Base-by-base conservation (phyloP, 73 alveolate genomes). In the Blepharisma japonicum region DNA sequence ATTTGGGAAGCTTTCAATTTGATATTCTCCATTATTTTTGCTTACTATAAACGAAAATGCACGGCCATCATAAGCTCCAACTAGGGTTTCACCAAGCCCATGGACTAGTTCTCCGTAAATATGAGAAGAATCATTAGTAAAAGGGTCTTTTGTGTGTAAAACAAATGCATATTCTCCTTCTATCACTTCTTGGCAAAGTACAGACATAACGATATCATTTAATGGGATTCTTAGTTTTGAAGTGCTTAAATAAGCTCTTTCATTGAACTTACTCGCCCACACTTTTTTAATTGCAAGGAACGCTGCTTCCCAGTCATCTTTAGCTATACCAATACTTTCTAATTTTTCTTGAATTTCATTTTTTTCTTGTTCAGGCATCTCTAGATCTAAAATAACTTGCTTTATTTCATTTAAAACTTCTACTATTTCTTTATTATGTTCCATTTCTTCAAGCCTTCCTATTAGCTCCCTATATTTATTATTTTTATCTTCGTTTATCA, bases 61-160 rank as follows among this genome's bases (percentile, higher is more conserved):
- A 56, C 90, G 86, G 7, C 97, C 97, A 11, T 90, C 93, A 87
- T 81, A 84, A 7, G 92, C 88, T 0, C 91, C 87, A 38, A 91
- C 97, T 45, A 91, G 81, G 25, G 97, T 91, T 86, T 91, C 97
- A 4, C 97, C 97, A 93, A 91, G 83, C 23, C 97, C 97, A 2
- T 66, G 53, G 53, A 91, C 91, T 20, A 86, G 67, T 83, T 91
- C 97, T 32, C 91, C 96, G 76, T 86, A 91, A 7, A 91, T 85
- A 74, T 91, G 96, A 53, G 71, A 66, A 46, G 81, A 88, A 39
- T 91, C 84, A 56, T 86, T 87, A 53, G 83, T 88, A 7, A 91
- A 81, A 39, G 97, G 97, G 83, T 91, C 88, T 76, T 85, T 81
- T 2, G 97, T 91, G 74, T 91, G 97, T 6, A 91, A 85, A 6